Conservation (phyloP, 345 rosid species). For the Cardamine resedifolia region DNA sequence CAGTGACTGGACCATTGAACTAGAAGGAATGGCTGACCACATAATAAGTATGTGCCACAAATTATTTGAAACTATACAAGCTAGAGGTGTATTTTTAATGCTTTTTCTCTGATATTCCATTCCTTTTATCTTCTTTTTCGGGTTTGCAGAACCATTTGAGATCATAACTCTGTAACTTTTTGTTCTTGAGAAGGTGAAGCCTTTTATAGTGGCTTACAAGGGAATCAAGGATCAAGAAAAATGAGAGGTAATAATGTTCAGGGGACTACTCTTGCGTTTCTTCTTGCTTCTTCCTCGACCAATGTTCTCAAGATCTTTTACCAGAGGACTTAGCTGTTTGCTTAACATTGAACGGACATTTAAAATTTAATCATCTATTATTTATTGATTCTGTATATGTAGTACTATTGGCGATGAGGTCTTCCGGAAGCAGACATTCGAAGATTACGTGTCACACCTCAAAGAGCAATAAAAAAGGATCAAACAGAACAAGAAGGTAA, state of each 20-base stretch:
- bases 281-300: slow-evolving; percentile 2
- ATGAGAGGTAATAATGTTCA: no score
- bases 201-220: no score
- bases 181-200: no score
- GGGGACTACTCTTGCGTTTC: not conserved
- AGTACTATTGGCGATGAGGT: slow-evolving; percentile 77
- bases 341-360: not conserved
- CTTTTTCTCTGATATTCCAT: not conserved
- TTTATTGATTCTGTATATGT: slow-evolving; percentile 26
- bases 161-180: not conserved
- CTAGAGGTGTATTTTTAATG: slow-evolving; percentile 45
- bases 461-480: slow-evolving; percentile 64
- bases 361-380: not conserved
- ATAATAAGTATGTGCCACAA: slow-evolving; percentile 68
- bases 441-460: slow-evolving; percentile 61
- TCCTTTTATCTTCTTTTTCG: not conserved
- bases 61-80: slow-evolving; percentile 55
- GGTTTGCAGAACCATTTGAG: not conserved
- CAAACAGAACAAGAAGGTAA: slow-evolving; percentile 72
- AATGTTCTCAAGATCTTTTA: not conserved
- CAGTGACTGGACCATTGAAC: slow-evolving; percentile 65
- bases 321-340: not conserved
- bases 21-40: slow-evolving; percentile 76
- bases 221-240: no score
- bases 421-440: slow-evolving; percentile 62